These are phyloP conservation scores for Globisporangium apiculatum DNA, from an alignment of 352 stramenopile genomes.

Conservation along the genomic window DNA sequence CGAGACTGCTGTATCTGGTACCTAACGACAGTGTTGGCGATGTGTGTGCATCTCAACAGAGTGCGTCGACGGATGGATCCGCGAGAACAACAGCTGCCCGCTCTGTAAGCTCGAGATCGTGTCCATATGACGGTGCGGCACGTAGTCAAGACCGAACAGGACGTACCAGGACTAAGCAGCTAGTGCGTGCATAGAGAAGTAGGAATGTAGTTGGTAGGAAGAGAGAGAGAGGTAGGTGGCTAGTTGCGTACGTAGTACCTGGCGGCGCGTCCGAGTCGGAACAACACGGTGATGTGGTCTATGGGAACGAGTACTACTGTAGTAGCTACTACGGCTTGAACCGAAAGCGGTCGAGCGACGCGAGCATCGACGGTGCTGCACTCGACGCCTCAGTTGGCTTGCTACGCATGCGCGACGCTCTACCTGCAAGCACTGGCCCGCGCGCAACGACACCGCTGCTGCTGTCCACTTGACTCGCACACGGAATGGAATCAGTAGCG, in stretches of 20 bases:
- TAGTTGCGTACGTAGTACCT: too few relatives aligned
- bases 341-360: slow-evolving; percentile 18
- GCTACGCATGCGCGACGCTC: not conserved
- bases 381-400: not conserved
- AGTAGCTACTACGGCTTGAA: slow-evolving; percentile 11
- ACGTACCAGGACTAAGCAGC: not conserved
- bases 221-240: not conserved
- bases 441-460: slow-evolving; percentile 1
- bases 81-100: slow-evolving; percentile 74
- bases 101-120: slow-evolving; percentile 66
- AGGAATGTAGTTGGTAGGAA: not conserved
- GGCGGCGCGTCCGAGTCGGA: too few relatives aligned
- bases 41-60: slow-evolving; percentile 16
- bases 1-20: too few relatives aligned
- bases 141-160: not conserved
- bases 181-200: too few relatives aligned
- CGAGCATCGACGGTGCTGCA: slow-evolving; percentile 2
- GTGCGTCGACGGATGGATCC: slow-evolving; percentile 64
- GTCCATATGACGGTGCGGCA: slow-evolving; percentile 12
- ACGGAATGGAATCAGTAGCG: not conserved
- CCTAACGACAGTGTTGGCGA: not conserved
- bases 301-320: not conserved
- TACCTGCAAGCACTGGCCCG: not conserved
- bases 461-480: too few relatives aligned
- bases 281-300: not conserved